Evolutionary conservation across 192 early-diverging fungal species (phyloP), one percentile per base, ranked within the genome.

Genomic region (Chytriomyces confervae): DNA sequence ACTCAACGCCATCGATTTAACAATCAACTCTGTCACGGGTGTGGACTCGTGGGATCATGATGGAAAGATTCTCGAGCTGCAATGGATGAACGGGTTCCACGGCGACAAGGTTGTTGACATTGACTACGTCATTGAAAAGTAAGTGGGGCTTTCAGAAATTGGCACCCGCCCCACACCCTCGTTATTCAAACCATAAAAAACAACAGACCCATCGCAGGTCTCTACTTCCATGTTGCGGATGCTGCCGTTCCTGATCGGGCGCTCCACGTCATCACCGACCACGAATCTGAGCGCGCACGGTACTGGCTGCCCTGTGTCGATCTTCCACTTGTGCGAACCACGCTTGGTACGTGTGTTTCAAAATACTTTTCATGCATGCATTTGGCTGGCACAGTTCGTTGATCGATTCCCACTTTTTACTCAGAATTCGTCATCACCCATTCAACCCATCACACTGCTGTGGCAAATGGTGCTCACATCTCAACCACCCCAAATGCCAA

Each of bases 251-350:
- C 74, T 4, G 62, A 79, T 48, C 64, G 76, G 13, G 83, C 69
- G 13, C 62, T 80, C 9, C 86, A 81, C 53, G 64, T 50, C 47
- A 84, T 89, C 50, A 87, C 87, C 2, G 86, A 87, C 65, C 80
- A 85, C 62, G 87, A 87, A 66, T 46, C 82, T 2, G 83, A 82
- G 62, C 78, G 86, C 7, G 83, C 83, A 6, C 80, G 87, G n/a
- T 87, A 89, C 80, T 89, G 87, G 87, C 76, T 89, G 6, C 80
- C 87, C 1, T 80, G 75, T 57, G 84, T 89, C 61, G 87, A 89
- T 62, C 83, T 76, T 48, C 87, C 87, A 5, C 64, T 79, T 5
- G 86, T 87, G 5, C 65, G 87, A 16, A 87, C 87, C 27, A 72
- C 77, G 9, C 48, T 79, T 43, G 72, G 72, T 75, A 20, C 1